A percentile compares a stretch with the other conserved stretches of the same genome.
These are phyloP conservation scores for Syzygium malaccense DNA, from an alignment of 441 rosid species.

Conservation along the genomic window DNA sequence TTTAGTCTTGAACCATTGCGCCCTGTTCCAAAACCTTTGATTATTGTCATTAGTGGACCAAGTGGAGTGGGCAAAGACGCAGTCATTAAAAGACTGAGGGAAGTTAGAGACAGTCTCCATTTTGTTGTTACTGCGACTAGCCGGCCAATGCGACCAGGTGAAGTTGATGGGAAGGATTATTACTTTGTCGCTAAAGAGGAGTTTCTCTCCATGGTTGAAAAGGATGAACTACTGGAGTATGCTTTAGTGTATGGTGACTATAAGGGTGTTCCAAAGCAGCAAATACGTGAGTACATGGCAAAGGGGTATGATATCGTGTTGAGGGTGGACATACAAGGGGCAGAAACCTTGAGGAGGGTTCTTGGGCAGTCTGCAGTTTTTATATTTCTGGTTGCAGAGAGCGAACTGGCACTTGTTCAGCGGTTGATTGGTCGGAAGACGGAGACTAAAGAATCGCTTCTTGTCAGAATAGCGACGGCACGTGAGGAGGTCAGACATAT, in stretches of 20 bases:
- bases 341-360: constrained; percentile 53
- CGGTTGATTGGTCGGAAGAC: constrained; percentile 80
- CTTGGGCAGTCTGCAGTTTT: constrained; percentile 68
- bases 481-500: constrained; percentile 76
- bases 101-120: constrained; percentile 47
- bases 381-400: constrained; percentile 78
- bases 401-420: constrained; percentile 72
- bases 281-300: constrained; percentile 53
- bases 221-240: constrained; percentile 68
- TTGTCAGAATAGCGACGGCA: constrained; percentile 74
- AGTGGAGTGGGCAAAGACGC: constrained; percentile 97
- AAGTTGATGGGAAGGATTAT: constrained; percentile 73
- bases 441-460: constrained; percentile 66
- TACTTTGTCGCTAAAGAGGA: constrained; percentile 59
- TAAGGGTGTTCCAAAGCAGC: constrained; percentile 74
- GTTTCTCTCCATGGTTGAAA: constrained; percentile 66
- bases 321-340: constrained; percentile 93
- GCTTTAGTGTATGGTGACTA: constrained; percentile 89
- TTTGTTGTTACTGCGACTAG: constrained; percentile 92
- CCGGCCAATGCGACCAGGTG: constrained; percentile 67
- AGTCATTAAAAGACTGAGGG: constrained; percentile 56
- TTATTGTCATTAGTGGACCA: constrained; percentile 78
- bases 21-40: constrained; percentile 53
- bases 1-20: constrained; percentile 34
- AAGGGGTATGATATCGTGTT: constrained; percentile 68